Percentiles rank a stretch among this genome's conserved stretches.
Evolutionary conservation across 345 rosid species (phyloP).

Genomic region (Cochlearia excelsa): DNA sequence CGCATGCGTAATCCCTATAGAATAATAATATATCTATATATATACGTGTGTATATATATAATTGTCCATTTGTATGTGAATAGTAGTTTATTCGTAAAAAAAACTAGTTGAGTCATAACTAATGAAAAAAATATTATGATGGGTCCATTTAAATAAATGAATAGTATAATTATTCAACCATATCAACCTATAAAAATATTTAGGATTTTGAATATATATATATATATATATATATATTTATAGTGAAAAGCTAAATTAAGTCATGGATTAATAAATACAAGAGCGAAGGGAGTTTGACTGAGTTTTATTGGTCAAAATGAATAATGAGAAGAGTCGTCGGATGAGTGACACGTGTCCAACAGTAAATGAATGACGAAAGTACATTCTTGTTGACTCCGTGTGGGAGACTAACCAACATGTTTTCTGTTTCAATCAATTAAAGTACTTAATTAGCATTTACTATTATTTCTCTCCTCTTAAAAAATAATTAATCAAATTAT

Average conservation of each 20-base stretch:
- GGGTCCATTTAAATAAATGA: not conserved
- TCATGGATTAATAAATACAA: slow-evolving; percentile 14
- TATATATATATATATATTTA: too few relatives aligned
- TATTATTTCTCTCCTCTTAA: not conserved
- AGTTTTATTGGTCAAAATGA: slow-evolving; percentile 41
- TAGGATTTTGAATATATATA: too few relatives aligned
- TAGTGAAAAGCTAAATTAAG: not conserved
- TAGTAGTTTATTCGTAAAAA: slow-evolving; percentile 25
- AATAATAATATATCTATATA: slow-evolving; percentile 12
- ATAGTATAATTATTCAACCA: too few relatives aligned
- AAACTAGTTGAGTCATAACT: not conserved
- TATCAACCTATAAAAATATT: too few relatives aligned
- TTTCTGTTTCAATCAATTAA: slow-evolving; percentile 28
- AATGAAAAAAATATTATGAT: slow-evolving; percentile 9
- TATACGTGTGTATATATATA: slow-evolving; percentile 20
- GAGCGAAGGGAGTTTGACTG: slow-evolving; percentile 44
- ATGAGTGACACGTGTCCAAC: slow-evolving; percentile 51
- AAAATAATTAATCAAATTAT: too few relatives aligned
- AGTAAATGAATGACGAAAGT: slow-evolving; percentile 14
- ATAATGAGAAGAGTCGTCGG: slow-evolving; percentile 20
- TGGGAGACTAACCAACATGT: slow-evolving; percentile 67
- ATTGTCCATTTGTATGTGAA: slow-evolving; percentile 19
- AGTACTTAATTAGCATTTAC: slow-evolving; percentile 13
- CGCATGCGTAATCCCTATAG: slow-evolving; percentile 34
- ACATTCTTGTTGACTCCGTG: slow-evolving; percentile 34